A percentile compares a stretch with the other conserved stretches of the same genome.
Conservation (phyloP, 257 asterid genomes). For the Solanum acaule region DNA sequence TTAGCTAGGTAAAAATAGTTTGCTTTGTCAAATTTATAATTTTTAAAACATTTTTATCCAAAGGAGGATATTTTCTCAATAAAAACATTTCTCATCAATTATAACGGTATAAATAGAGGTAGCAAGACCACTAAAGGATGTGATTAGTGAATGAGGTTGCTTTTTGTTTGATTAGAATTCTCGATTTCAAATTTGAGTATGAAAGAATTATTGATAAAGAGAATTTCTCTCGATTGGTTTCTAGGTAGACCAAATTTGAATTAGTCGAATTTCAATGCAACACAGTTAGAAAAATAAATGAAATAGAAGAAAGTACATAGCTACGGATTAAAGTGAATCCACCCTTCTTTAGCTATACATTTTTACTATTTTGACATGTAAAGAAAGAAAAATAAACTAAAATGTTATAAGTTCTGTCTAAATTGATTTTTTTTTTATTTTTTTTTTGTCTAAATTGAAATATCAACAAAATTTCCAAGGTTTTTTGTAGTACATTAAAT, state of each 20-base stretch:
- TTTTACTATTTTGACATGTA: neutral
- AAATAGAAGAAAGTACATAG: neutral
- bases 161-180: neutral
- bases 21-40: accelerated
- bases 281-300: too few species aligned
- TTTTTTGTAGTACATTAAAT: neutral
- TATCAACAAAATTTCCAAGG: neutral
- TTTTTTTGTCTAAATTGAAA: neutral
- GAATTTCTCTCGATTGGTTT: accelerated
- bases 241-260: accelerated
- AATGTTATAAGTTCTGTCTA: neutral
- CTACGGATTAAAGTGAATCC: neutral
- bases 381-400: neutral
- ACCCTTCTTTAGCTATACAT: neutral
- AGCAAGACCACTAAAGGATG: neutral
- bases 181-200: neutral
- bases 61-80: neutral
- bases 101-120: neutral
- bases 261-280: neutral
- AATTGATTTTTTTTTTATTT: neutral
- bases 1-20: too few species aligned
- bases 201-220: neutral
- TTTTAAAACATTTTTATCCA: neutral
- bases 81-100: neutral
- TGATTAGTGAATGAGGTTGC: neutral